A percentile compares a stretch with the other conserved stretches of the same genome.
phyloP scores from a whole-genome alignment of 2,329 filamentous ascomycete genomes.

The Allantophomopsis lycopodina region DNA sequence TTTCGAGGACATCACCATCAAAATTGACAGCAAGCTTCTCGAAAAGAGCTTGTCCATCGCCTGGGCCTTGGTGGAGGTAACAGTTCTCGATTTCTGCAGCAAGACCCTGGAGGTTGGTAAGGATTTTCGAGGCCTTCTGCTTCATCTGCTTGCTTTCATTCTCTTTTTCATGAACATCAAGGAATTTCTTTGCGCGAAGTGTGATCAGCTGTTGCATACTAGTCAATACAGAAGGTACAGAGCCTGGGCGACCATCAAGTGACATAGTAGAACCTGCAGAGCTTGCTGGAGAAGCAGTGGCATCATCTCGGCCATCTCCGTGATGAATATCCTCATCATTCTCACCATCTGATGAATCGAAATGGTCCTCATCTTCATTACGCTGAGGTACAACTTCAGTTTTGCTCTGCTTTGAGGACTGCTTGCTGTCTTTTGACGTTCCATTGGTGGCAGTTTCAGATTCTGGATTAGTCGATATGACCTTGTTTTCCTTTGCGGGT shows the following conservation, averaged over 20 bases:
- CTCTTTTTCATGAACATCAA: constrained; percentile 67
- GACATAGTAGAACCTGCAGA: constrained; percentile 56
- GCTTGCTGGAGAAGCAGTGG: constrained; percentile 17
- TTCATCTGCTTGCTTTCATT: constrained; percentile 62
- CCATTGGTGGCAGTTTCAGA: constrained; percentile 13
- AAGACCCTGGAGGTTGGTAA: constrained; percentile 58
- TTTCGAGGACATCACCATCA: constrained; percentile 75
- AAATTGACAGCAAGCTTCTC: constrained; percentile 69
- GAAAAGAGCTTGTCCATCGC: constrained; percentile 56
- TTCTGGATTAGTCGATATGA: constrained; percentile 6
- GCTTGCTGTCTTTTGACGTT: constrained; percentile 17
- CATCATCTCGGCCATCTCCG: constrained; percentile 36
- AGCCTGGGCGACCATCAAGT: constrained; percentile 37
- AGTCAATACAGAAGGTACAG: constrained; percentile 30
- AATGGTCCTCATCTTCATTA: constrained; percentile 26
- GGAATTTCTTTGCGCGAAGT: constrained; percentile 65
- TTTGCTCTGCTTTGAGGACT: constrained; percentile 14
- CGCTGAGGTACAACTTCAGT: constrained; percentile 1
- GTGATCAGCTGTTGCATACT: constrained; percentile 63
- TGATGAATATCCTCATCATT: constrained; percentile 33
- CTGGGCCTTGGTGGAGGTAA: constrained; percentile 44
- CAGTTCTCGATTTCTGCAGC: constrained; percentile 59
- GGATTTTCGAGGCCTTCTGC: constrained; percentile 63
- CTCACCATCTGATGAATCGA: constrained; percentile 37
- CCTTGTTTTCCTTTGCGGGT: constrained; percentile 5